Base-by-base conservation (phyloP, 2,329 filamentous ascomycete species). In the Drechslerella dactyloides region DNA sequence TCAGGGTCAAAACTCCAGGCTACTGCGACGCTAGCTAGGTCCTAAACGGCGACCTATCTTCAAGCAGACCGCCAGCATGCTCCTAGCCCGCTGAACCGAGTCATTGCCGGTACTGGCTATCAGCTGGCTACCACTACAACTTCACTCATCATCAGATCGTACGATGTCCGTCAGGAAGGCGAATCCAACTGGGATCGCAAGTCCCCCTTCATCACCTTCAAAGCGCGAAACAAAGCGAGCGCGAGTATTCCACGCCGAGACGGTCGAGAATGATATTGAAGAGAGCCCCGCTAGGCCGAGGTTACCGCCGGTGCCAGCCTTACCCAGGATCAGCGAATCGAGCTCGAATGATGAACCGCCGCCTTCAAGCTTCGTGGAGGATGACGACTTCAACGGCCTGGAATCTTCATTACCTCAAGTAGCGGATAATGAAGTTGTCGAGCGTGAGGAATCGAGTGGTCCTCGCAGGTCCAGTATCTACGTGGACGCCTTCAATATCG, bases 401-500 rank as follows among this genome's bases (percentile, higher is more conserved):
- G 69, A 73, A 51, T 66, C 61, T 21, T 73, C 69, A 8, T 44
- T 73, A n/a, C 69, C 69, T 21, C 61, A 54, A 35, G n/a, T 66
- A 8, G 65, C 61, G 4, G 69, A 73, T 30, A 30, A 60, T 33
- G 61, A 73, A 24, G 61, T 56, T 2, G 59, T 66, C 15, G 21
- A 50, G 19, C 50, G 42, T 37, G 61, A 73, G 11, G 69, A 73
- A 27, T 17, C 50, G 19, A 52, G 51, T 11, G 69, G 56, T n/a
- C 61, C 56, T n/a, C 57, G 61, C 7, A 56, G 17, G 44, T 73
- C 69, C 21, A 65, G 61, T 33, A 61, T 99, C 62, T 99, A 99
- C 77, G 91, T 97, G 17, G 94, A 99, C 80, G 94, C 94, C 0
- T 99, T 99, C 82, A 96, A 96, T 77, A 83, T 97, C 13, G 91